phyloP scores from a whole-genome alignment of 352 stramenopile genomes.

The Globisporangium paroecandrum region DNA sequence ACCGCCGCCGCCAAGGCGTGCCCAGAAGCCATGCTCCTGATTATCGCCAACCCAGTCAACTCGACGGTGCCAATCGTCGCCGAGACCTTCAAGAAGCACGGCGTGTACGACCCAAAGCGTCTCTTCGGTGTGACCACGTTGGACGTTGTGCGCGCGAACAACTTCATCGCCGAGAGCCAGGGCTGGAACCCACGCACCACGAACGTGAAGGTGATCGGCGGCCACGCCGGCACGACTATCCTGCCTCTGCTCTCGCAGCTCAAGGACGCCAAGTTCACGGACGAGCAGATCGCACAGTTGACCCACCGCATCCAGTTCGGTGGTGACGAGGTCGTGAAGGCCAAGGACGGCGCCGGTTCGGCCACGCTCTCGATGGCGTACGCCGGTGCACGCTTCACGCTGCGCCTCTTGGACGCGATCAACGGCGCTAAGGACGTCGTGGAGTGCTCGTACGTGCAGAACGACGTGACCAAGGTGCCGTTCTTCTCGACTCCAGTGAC shows the following conservation, averaged over 20 bases:
- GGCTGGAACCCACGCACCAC: slow-evolving; percentile 71
- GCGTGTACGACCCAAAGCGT: slow-evolving; percentile 96
- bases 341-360: slow-evolving; percentile 96
- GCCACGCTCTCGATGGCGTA: slow-evolving; percentile 99
- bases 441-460: slow-evolving; percentile 98
- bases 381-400: slow-evolving; percentile 94
- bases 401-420: slow-evolving; percentile 93
- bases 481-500: slow-evolving; percentile 96
- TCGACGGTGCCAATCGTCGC: slow-evolving; percentile 99
- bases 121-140: slow-evolving; percentile 98
- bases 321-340: slow-evolving; percentile 95
- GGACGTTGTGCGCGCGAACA: slow-evolving; percentile 97
- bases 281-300: slow-evolving; percentile 93
- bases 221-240: slow-evolving; percentile 99
- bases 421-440: slow-evolving; percentile 92
- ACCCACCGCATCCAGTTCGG: slow-evolving; percentile 96
- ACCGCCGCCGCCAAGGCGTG: slow-evolving; percentile 93
- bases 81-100: slow-evolving; percentile 96
- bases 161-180: slow-evolving; percentile 88
- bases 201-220: slow-evolving; percentile 96
- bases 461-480: slow-evolving; percentile 91
- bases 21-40: slow-evolving; percentile 94
- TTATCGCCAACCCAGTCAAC: slow-evolving; percentile 99
- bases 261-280: slow-evolving; percentile 88
- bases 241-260: slow-evolving; percentile 98